Base-by-base conservation (phyloP, 116 monocot genomes). In the Cymodocea nodosa region DNA sequence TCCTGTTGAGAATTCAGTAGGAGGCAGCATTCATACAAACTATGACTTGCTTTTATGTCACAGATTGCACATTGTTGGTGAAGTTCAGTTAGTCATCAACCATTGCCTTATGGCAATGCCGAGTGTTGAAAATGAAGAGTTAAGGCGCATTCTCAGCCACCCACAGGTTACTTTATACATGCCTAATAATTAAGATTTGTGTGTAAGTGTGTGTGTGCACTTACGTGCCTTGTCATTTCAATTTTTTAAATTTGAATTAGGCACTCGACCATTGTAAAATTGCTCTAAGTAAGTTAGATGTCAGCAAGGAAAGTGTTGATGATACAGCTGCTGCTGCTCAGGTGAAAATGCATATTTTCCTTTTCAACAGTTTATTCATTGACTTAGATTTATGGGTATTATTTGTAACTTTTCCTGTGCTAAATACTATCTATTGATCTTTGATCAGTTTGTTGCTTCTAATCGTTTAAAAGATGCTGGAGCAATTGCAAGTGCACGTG, bases 301-400 rank as follows among this genome's bases (percentile, higher is more conserved):
- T 85, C 24, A 71, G 76, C 55, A 74, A 71, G 63, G 83, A 85
- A 70, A 87, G 69, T 58, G 72, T 81, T 15, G 83, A 81, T 56
- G 81, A 88, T 77, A 83, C 85, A 68, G 92, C 88, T 56, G 77
- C 57, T 76, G 92, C 88, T 55, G 92, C 92, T 64, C 76, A 84
- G 86, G 90, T 90, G 20, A 23, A 51, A 50, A 54, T 35, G 30
- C 2, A 20, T 53, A 22, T n/a, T 48, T 35, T 62, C 17, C 51
- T 50, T 51, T 65, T 65, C 14, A 20, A 12, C 11, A 62, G 6
- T 35, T 62, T 39, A 49, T 22, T 22, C 20, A 6, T 22, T 49
- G 23, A 5, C 57, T 58, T 18, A 37, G 37, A 37, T 37, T 37
- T 37, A 37, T 37, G 37, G 6, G 37, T 37, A 37, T 37, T 37